A percentile compares a stretch with the other conserved stretches of the same genome.
Evolutionary conservation across 352 stramenopile species (phyloP).

Genomic region (Pseudoperonospora humuli): DNA sequence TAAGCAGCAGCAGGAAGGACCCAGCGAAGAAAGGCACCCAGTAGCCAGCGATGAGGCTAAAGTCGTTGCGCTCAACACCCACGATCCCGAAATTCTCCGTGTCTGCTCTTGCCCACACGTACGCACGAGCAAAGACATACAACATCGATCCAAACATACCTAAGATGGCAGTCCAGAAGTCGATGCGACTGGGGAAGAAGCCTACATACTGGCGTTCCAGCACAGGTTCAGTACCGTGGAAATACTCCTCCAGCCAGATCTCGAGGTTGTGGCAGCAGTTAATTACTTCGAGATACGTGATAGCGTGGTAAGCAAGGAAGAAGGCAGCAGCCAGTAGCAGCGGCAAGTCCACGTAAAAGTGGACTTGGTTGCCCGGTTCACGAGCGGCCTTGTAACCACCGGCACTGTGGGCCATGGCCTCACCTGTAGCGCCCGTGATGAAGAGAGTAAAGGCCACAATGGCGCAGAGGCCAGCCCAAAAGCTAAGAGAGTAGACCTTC

Average conservation of each 20-base stretch:
- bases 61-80: slow-evolving; percentile 51
- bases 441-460: slow-evolving; percentile 54
- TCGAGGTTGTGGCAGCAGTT: slow-evolving; percentile 86
- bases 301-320: slow-evolving; percentile 44
- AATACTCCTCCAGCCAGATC: slow-evolving; percentile 82
- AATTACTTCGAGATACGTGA: slow-evolving; percentile 83
- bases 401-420: slow-evolving; percentile 42
- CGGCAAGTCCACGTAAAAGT: slow-evolving; percentile 49
- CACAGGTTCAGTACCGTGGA: slow-evolving; percentile 63
- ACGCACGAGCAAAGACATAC: slow-evolving; percentile 50
- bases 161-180: slow-evolving; percentile 69
- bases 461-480: slow-evolving; percentile 52
- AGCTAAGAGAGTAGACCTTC: slow-evolving; percentile 70
- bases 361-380: slow-evolving; percentile 14
- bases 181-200: slow-evolving; percentile 76
- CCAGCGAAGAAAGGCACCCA: slow-evolving; percentile 81
- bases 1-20: slow-evolving; percentile 66
- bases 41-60: slow-evolving; percentile 64
- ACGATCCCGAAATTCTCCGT: slow-evolving; percentile 70
- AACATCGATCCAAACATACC: slow-evolving; percentile 54
- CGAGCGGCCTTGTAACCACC: slow-evolving; percentile 21
- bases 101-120: slow-evolving; percentile 47
- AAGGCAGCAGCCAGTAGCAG: slow-evolving; percentile 50
- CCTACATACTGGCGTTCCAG: slow-evolving; percentile 59
- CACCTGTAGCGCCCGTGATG: slow-evolving; percentile 46